These are phyloP conservation scores for Monosporozyma siamensis DNA, from an alignment of 805 yeast species.

Conservation along the genomic window DNA sequence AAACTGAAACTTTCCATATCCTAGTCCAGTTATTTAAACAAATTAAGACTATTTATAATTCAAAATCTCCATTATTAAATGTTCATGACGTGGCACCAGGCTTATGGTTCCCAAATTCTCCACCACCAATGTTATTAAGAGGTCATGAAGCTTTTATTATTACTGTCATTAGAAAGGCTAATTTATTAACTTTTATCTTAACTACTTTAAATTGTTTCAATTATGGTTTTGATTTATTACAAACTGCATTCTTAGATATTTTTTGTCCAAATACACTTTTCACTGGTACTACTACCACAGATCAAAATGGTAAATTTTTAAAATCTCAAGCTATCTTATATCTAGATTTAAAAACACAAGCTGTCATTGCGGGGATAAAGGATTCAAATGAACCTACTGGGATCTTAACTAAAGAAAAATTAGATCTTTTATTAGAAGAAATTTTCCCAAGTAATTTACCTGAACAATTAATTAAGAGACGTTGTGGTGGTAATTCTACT, in stretches of 20 bases:
- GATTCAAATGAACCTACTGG: conserved; percentile 13
- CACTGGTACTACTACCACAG: conserved; percentile 13
- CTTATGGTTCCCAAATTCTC: conserved; percentile 54
- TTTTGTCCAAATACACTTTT: conserved; percentile 60
- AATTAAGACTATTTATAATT: conserved; percentile 56
- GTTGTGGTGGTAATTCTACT: conserved; percentile 10
- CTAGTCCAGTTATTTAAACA: conserved; percentile 71
- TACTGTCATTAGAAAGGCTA: conserved; percentile 65
- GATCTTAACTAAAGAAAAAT: conserved; percentile 8
- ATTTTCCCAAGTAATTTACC: conserved; percentile 64
- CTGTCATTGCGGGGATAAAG: conserved; percentile 80
- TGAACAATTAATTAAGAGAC: conserved; percentile 25
- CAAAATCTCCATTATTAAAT: conserved; percentile 62
- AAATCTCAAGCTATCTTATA: conserved; percentile 74
- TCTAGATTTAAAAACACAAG: conserved; percentile 89
- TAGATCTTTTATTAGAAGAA: conserved; percentile 55
- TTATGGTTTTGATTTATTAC: conserved; percentile 78
- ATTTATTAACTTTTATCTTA: conserved; percentile 78
- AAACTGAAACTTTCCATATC: conserved; percentile 52
- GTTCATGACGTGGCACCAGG: conserved; percentile 66
- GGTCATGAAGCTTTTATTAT: conserved; percentile 42
- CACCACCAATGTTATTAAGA: conserved; percentile 47
- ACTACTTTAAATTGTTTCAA: conserved; percentile 79
- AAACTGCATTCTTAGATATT: conserved; percentile 75
- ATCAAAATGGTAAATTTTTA: conserved; percentile 43